Conservation (phyloP, 768 basidiomycete genomes). For the Mycena polygramma region DNA sequence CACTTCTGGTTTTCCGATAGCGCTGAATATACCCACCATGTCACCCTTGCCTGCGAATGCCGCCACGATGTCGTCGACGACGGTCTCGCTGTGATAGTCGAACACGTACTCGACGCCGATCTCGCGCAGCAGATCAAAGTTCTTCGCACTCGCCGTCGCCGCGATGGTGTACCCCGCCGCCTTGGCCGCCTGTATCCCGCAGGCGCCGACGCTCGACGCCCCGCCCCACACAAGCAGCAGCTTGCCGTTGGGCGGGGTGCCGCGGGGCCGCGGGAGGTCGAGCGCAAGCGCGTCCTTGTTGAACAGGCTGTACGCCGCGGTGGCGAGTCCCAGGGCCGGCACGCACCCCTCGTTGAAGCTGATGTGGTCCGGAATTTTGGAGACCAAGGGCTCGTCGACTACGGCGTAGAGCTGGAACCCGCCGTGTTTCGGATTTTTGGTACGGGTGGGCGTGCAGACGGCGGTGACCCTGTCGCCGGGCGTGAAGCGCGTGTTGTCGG, state of each 20-base stretch:
- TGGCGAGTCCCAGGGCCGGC: not conserved
- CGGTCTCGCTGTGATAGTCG: conserved; percentile 6
- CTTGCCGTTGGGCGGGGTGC: conserved; percentile 5
- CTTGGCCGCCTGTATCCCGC: conserved; percentile 1
- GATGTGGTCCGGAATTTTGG: not conserved
- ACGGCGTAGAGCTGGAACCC: conserved; percentile 18
- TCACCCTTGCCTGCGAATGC: conserved; percentile 11
- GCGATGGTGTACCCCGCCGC: conserved; percentile 7
- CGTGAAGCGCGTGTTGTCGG: conserved; percentile 16
- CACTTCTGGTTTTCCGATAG: not conserved
- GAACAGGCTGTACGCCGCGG: conserved; percentile 4
- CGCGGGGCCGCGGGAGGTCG: not conserved
- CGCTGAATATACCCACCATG: not conserved
- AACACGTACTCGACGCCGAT: conserved; percentile 20
- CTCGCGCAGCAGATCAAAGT: conserved; percentile 10
- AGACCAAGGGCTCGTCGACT: not conserved
- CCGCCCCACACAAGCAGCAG: conserved; percentile 14
- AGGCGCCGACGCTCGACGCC: not conserved
- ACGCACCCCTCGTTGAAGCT: conserved; percentile 2
- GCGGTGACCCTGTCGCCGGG: conserved; percentile 16
- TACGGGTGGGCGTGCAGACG: not conserved
- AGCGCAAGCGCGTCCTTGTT: conserved; percentile 1
- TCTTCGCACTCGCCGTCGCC: conserved; percentile 2
- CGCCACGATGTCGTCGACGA: conserved; percentile 18
- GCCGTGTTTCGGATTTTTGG: not conserved